Conservation (phyloP, 176 grass and related monocot genomes). For the Oryza meyeriana region DNA sequence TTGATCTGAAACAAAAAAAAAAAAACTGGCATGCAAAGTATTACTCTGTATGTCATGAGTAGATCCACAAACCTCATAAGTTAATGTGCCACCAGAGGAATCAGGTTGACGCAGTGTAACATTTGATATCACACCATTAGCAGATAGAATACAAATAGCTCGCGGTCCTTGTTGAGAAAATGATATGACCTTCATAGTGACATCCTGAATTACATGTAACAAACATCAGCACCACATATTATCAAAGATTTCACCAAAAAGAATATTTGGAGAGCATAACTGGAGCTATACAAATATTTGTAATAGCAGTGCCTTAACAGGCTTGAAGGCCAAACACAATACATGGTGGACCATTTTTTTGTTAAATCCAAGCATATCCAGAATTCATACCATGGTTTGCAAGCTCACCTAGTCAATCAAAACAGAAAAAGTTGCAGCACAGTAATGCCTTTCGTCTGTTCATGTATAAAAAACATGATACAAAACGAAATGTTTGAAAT, state of each 20-base stretch:
- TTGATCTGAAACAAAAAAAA: background rate
- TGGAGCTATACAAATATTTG: background rate
- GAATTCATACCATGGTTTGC: background rate
- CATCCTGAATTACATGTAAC: slow-evolving; percentile 55
- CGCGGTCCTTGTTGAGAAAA: slow-evolving; percentile 83
- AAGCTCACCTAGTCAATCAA: background rate
- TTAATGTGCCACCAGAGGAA: slow-evolving; percentile 92
- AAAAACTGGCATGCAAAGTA: background rate
- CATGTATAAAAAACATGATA: background rate
- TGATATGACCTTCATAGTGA: slow-evolving; percentile 92
- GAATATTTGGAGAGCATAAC: background rate
- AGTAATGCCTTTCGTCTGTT: background rate
- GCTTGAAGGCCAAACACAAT: background rate
- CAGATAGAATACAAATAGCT: slow-evolving; percentile 87
- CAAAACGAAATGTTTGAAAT: background rate
- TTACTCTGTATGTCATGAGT: background rate
- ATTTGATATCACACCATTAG: slow-evolving; percentile 85
- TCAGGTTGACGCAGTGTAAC: slow-evolving; percentile 90
- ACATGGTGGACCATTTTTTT: background rate
- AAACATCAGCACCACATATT: slow-evolving; percentile 1
- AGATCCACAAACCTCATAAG: slow-evolving; percentile 73
- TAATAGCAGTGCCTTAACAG: background rate
- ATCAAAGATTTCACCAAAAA: background rate
- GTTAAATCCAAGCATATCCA: background rate
- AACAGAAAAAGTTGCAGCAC: background rate